phyloP scores from a whole-genome alignment of 768 basidiomycete species.

The Xanthoconium stramineum region DNA sequence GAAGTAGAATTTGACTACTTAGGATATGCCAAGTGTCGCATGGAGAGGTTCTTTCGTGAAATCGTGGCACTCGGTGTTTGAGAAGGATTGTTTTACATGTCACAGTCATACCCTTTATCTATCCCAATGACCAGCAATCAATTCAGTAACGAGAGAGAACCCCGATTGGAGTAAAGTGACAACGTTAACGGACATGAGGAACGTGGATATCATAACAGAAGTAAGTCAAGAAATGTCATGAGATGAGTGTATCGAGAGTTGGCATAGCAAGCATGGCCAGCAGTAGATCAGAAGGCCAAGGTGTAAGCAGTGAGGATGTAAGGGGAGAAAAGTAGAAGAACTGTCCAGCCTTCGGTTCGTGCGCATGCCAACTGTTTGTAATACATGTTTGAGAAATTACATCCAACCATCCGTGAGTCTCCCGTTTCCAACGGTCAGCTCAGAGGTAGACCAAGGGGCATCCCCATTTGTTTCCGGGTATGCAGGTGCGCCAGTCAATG shows the following conservation, averaged over 20 bases:
- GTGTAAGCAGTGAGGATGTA: slow-evolving; percentile 3
- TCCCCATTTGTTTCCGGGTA: slow-evolving; percentile 53
- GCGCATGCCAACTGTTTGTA: not conserved
- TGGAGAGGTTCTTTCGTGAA: slow-evolving; percentile 60
- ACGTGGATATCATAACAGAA: slow-evolving; percentile 37
- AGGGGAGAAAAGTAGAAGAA: slow-evolving; percentile 17
- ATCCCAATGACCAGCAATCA: not conserved
- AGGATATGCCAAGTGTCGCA: slow-evolving; percentile 68
- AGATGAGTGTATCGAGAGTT: slow-evolving; percentile 26
- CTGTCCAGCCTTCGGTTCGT: slow-evolving; percentile 41
- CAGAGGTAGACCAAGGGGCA: slow-evolving; percentile 58
- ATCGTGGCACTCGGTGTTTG: slow-evolving; percentile 44
- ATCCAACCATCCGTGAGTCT: slow-evolving; percentile 54
- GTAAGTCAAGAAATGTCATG: slow-evolving; percentile 36
- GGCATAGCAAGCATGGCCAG: slow-evolving; percentile 18
- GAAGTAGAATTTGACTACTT: slow-evolving; percentile 90
- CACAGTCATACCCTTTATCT: not conserved
- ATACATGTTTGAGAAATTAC: slow-evolving; percentile 14
- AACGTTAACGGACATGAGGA: slow-evolving; percentile 36
- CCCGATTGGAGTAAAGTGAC: slow-evolving; percentile 43
- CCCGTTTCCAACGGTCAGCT: slow-evolving; percentile 47
- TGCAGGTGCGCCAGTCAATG: slow-evolving; percentile 45
- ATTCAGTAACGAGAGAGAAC: slow-evolving; percentile 26
- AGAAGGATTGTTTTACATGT: not conserved
- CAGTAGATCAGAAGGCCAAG: slow-evolving; percentile 7